A percentile compares a stretch with the other conserved stretches of the same genome.
phyloP scores from a whole-genome alignment of 306 rosid species.

The Quercus bicolor region DNA sequence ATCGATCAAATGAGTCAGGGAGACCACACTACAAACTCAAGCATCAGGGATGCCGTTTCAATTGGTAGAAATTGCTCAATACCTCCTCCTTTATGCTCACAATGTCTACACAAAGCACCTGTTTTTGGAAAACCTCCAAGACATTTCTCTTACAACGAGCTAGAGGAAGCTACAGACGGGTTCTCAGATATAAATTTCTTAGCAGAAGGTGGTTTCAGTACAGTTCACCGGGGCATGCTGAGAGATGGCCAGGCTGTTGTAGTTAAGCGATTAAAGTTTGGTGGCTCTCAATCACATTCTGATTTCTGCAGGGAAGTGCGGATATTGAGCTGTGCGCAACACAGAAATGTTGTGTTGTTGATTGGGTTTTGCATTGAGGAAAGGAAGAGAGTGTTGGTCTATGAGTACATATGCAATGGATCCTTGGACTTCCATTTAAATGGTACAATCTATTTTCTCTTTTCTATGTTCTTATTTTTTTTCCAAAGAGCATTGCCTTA shows the following conservation, averaged over 20 bases:
- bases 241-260: slow-evolving; percentile 91
- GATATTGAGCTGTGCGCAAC: slow-evolving; percentile 96
- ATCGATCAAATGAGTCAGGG: slow-evolving; percentile 34
- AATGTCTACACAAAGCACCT: slow-evolving; percentile 84
- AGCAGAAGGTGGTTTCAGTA: slow-evolving; percentile 84
- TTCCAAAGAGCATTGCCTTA: background rate
- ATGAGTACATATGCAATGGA: slow-evolving; percentile 85
- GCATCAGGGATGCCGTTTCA: slow-evolving; percentile 60
- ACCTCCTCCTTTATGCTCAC: slow-evolving; percentile 90
- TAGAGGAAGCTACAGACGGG: slow-evolving; percentile 75
- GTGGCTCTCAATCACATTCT: slow-evolving; percentile 78
- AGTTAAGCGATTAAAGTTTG: slow-evolving; percentile 78
- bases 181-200: slow-evolving; percentile 65
- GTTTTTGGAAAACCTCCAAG: slow-evolving; percentile 89
- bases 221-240: slow-evolving; percentile 75
- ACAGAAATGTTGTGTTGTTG: slow-evolving; percentile 85
- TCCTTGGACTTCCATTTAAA: slow-evolving; percentile 86
- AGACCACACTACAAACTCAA: slow-evolving; percentile 39
- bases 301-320: slow-evolving; percentile 91
- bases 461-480: background rate
- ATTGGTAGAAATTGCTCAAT: slow-evolving; percentile 62
- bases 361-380: slow-evolving; percentile 79
- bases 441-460: slow-evolving; percentile 38
- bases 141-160: slow-evolving; percentile 69
- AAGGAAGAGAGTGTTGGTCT: slow-evolving; percentile 66